Base-by-base conservation (phyloP, 768 basidiomycete genomes). In the Scleroderma citrinum region DNA sequence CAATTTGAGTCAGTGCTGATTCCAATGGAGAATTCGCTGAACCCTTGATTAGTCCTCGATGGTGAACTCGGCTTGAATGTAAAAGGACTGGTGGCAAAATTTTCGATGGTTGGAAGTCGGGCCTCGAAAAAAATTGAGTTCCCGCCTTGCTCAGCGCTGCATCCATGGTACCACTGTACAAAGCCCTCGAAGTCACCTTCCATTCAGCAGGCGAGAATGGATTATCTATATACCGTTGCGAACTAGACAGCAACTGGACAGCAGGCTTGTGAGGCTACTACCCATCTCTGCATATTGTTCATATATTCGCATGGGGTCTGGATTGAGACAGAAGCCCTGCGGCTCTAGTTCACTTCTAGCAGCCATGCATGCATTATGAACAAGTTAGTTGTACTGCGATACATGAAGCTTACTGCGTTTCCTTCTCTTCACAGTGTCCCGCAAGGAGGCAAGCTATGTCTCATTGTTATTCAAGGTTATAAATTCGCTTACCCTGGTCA, bases 211-310 rank as follows among this genome's bases (percentile, higher is more conserved):
- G 13, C 10, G 42, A 54, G 1, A 77, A 64, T 6, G 56, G 54
- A 3, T 52, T 48, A 17, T 46, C 21, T 5, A 13, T 23, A 35
- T 65, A 64, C 42, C 34, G 11, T 20, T 63, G 78, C 17, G 54
- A 64, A 21, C 65, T 79, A 29, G 75, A 80, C 50, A 53, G 69
- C 16, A 68, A 70, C 5, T 81, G 79, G 80, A 39, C 63, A 5
- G 54, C 78, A 39, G 66, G 63, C 43, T 69, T 69, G 79, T 77
- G 56, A 57, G 76, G 69, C n/a, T n/a, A n/a, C n/a, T n/a, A n/a
- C n/a, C n/a, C n/a, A n/a, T n/a, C n/a, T n/a, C n/a, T n/a, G n/a
- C n/a, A n/a, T n/a, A n/a, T n/a, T n/a, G n/a, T n/a, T n/a, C n/a
- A n/a, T n/a, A n/a, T n/a, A n/a, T n/a, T n/a, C n/a, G n/a, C n/a